Conservation (phyloP, 2,329 filamentous ascomycete genomes). For the Graphiopsis chlorocephala region DNA sequence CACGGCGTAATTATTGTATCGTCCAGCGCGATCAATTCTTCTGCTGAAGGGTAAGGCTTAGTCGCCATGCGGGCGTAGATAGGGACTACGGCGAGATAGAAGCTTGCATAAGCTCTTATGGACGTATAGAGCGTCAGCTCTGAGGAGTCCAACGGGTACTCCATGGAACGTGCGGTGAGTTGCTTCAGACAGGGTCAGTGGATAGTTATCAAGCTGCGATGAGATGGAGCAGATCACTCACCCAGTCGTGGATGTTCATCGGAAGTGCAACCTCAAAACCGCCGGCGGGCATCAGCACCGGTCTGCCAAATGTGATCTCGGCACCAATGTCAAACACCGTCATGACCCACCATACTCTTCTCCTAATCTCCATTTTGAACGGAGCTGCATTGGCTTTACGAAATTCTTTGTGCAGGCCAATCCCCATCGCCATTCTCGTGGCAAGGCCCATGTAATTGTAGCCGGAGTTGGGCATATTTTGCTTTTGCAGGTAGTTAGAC, state of each 20-base stretch:
- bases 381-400: constrained; percentile 46
- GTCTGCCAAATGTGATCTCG: constrained; percentile 50
- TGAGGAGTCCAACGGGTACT: constrained; percentile 38
- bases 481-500: constrained; percentile 51
- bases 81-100: constrained; percentile 35
- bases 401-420: constrained; percentile 52
- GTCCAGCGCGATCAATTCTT: not conserved
- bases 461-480: constrained; percentile 51
- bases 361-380: constrained; percentile 34
- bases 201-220: not conserved
- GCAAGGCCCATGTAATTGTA: constrained; percentile 51
- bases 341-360: constrained; percentile 37
- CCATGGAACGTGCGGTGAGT: constrained; percentile 16
- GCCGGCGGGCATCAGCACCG: constrained; percentile 45
- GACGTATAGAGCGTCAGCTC: not conserved
- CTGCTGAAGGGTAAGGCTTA: not conserved
- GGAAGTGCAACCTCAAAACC: constrained; percentile 45
- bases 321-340: constrained; percentile 50
- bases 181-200: not conserved
- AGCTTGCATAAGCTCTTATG: not conserved
- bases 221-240: not conserved
- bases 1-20: not conserved
- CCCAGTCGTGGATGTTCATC: not conserved
- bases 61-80: constrained; percentile 40
- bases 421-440: constrained; percentile 49